phyloP scores from a whole-genome alignment of 805 yeast genomes.

The Maudiozyma pseudohumilis region DNA sequence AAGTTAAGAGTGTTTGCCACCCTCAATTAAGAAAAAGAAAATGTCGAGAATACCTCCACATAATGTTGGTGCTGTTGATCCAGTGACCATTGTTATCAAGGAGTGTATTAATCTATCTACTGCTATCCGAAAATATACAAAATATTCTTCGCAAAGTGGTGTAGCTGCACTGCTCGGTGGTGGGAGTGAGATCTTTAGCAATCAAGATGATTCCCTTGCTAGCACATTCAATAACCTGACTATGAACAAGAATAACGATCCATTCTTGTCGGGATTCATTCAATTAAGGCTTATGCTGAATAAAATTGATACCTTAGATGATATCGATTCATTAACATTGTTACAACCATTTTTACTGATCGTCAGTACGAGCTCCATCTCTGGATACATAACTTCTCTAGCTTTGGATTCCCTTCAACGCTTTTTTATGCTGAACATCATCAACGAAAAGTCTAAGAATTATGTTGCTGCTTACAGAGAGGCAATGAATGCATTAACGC shows the following conservation, averaged over 20 bases:
- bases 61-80: conserved; percentile 43
- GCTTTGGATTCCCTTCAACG: conserved; percentile 70
- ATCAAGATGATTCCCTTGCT: conserved; percentile 33
- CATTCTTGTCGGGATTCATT: conserved; percentile 67
- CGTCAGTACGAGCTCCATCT: conserved; percentile 72
- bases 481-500: conserved; percentile 56
- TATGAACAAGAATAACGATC: conserved; percentile 33
- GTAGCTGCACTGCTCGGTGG: conserved; percentile 81
- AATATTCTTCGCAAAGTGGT: conserved; percentile 53
- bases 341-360: conserved; percentile 81
- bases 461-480: conserved; percentile 48
- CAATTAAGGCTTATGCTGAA: conserved; percentile 65
- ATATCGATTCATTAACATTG: conserved; percentile 61
- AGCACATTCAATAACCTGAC: conserved; percentile 27
- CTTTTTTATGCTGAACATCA: conserved; percentile 58
- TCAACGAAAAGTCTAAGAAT: conserved; percentile 46
- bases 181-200: conserved; percentile 41
- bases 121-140: conserved; percentile 80
- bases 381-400: conserved; percentile 76
- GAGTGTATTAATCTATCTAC: conserved; percentile 82
- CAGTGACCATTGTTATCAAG: conserved; percentile 71
- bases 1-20: too few species aligned
- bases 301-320: conserved; percentile 40
- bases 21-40: too few species aligned
- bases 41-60: too few species aligned